Evolutionary conservation across 306 rosid species (phyloP), one percentile per base, ranked within the genome.

Genomic region (Hylodesmum podocarpum): DNA sequence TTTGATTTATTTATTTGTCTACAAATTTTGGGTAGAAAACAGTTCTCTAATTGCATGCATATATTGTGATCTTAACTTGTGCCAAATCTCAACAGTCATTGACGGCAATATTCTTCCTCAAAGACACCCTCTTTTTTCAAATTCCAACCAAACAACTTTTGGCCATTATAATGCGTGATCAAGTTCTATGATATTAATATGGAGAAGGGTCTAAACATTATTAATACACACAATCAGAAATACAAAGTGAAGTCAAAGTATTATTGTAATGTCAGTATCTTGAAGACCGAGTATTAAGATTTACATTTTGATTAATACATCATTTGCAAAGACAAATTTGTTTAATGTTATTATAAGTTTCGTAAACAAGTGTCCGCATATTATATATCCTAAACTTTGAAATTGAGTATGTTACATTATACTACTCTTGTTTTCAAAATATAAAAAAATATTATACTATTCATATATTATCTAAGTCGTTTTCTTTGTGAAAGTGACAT

Each of bases 401-500:
- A 72, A 49, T 15, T 14, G 28, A 72, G 2, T 14, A 39, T 54
- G 37, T 41, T 41, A 16, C 41, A 72, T 4, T 43, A n/a, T 25
- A 22, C 19, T 55, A n/a, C n/a, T 28, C 15, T 13, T 43, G n/a
- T n/a, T n/a, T n/a, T n/a, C n/a, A n/a, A n/a, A n/a, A n/a, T n/a
- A n/a, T n/a, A n/a, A n/a, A n/a, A n/a, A n/a, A n/a, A n/a, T n/a
- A n/a, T n/a, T n/a, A n/a, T n/a, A n/a, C n/a, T n/a, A n/a, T n/a
- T n/a, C n/a, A n/a, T 25, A 9, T 40, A 31, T 80, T 65, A 59
- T 41, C 27, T 37, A 34, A 28, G 66, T 76, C 64, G 41, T 76
- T 76, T n/a, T 62, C 70, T 22, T 7, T 39, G 19, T 41, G 76
- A 76, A 31, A 40, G 68, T 12, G 78, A 82, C 74, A 40, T 75